Percentiles rank a stretch among this genome's conserved stretches.
phyloP scores from a whole-genome alignment of 78 protist genomes.

The Emiliania huxleyi region DNA sequence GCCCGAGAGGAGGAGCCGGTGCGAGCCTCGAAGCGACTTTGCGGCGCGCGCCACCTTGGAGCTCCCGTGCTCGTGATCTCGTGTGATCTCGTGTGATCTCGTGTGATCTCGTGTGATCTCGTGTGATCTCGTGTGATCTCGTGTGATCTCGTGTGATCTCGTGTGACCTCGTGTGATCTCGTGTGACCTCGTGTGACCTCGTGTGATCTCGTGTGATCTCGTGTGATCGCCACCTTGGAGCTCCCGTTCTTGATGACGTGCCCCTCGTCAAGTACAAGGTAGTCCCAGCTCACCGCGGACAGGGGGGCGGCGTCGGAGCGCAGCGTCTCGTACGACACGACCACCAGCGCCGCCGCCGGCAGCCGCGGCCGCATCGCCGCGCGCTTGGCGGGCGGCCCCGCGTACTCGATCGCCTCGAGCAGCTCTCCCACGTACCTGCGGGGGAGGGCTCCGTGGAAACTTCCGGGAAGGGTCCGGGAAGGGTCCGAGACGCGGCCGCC shows the following conservation, averaged over 20 bases:
- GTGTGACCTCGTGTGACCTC: too few species aligned
- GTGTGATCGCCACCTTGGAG: slow-evolving; percentile 62
- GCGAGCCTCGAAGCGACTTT: slow-evolving; percentile 62
- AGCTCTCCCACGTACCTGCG: not conserved
- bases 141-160: too few species aligned
- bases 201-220: too few species aligned
- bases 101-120: too few species aligned
- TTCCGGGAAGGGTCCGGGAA: too few species aligned
- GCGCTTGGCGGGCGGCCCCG: not conserved
- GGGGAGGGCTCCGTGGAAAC: too few species aligned
- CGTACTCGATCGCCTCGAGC: not conserved
- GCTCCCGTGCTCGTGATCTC: slow-evolving; percentile 63
- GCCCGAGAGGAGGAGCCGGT: slow-evolving; percentile 95
- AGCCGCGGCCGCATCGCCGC: not conserved
- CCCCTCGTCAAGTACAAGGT: slow-evolving; percentile 95
- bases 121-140: too few species aligned
- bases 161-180: too few species aligned
- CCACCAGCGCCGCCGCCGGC: slow-evolving; percentile 35
- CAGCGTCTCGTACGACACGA: slow-evolving; percentile 80
- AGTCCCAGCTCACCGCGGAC: slow-evolving; percentile 55
- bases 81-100: too few species aligned
- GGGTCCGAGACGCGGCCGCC: too few species aligned
- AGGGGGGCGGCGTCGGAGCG: slow-evolving; percentile 71
- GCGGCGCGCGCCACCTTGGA: slow-evolving; percentile 70
- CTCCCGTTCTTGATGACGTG: slow-evolving; percentile 86